Evolutionary conservation across 2,329 filamentous ascomycete species (phyloP), one percentile per base, ranked within the genome.

Genomic region (Botrytis tulipae): DNA sequence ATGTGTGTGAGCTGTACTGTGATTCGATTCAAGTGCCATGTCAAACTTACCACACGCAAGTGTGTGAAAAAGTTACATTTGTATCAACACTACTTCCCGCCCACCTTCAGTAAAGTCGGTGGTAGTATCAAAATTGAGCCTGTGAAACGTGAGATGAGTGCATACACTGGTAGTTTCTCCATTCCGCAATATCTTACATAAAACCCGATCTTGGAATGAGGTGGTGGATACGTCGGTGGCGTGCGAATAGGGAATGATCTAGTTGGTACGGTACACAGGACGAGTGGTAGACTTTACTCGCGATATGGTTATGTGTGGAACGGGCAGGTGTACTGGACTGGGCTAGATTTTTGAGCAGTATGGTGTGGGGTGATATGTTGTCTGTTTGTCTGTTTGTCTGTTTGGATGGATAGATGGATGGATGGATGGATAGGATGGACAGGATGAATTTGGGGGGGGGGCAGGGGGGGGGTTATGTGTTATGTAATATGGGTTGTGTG

Each of bases 101-200:
- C 6, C 1, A 29, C 14, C n/a, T 29, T 54, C 0, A 3, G 51
- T 18, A 57, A 57, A 57, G 3, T 29, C 16, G 16, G 7, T 57
- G 14, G 14, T 29, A 9, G n/a, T 57, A 1, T 32, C 8, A 29
- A 2, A 3, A 14, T 9, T 57, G 7, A n/a, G 14, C 48, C 51
- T 22, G 18, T 25, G 3, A 25, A 48, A 25, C 16, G 20, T 25
- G 9, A 48, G 20, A 25, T 10, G 20, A 57, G 14, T 29, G 51
- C 9, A 14, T 29, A 9, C n/a, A n/a, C 25, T 16, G 0, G 0
- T 6, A 29, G 14, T 2, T 29, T 54, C 3, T 29, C n/a, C 51
- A 29, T 4, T 4, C 3, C n/a, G 16, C 3, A 8, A 9, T 7
- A 29, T 18, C 14, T 29, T 54, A 29, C 14, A 9, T 4, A 1